phyloP scores from a whole-genome alignment of 2,329 filamentous ascomycete species.

The Penicillium occitanis region DNA sequence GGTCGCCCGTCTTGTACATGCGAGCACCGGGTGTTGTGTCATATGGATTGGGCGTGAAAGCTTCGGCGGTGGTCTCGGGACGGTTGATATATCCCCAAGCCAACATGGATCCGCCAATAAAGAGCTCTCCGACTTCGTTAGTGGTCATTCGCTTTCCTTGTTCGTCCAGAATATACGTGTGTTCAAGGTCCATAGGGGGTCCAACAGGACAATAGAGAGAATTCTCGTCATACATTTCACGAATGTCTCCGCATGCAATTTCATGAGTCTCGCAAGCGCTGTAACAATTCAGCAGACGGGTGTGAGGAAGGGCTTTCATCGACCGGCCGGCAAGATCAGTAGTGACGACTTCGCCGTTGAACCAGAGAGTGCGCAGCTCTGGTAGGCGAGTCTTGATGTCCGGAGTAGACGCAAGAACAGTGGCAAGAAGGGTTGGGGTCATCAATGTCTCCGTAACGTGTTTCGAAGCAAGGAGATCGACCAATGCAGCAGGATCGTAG shows the following conservation, averaged over 20 bases:
- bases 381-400: conserved; percentile 64
- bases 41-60: conserved; percentile 68
- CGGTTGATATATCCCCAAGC: conserved; percentile 76
- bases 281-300: conserved; percentile 74
- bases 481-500: conserved; percentile 73
- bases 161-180: conserved; percentile 72
- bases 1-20: conserved; percentile 74
- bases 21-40: conserved; percentile 58
- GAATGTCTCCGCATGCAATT: conserved; percentile 73
- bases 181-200: conserved; percentile 64
- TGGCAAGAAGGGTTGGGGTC: conserved; percentile 76
- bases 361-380: conserved; percentile 68
- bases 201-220: conserved; percentile 72
- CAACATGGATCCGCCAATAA: conserved; percentile 70
- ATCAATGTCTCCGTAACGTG: conserved; percentile 77
- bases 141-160: conserved; percentile 62
- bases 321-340: conserved; percentile 71
- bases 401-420: conserved; percentile 68
- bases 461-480: conserved; percentile 66
- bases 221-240: conserved; percentile 64
- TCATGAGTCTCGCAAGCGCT: conserved; percentile 81
- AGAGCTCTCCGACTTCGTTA: conserved; percentile 70
- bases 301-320: conserved; percentile 65
- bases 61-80: conserved; percentile 73
- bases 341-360: conserved; percentile 81